Evolutionary conservation across 768 basidiomycete species (phyloP), one percentile per base, ranked within the genome.

Genomic region (Goffeauzyma gilvescens): DNA sequence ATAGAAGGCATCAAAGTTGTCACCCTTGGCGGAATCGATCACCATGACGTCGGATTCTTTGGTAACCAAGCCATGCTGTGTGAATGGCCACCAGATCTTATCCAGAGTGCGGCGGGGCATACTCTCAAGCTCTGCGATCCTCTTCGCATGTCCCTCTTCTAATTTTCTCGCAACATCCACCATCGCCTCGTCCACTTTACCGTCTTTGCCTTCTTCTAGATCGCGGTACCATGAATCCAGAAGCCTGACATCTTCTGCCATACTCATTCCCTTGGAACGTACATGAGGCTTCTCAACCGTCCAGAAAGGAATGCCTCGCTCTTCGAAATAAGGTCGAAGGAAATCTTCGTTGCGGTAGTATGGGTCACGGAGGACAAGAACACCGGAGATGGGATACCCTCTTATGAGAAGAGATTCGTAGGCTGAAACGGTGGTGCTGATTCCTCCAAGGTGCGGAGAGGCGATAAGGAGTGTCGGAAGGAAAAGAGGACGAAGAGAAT

Each of bases 31-130:
- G 50, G 84, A 89, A 59, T 95, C 86, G 52, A 95, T 83, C 44
- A 89, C 78, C 35, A 77, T 83, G 23, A 95, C 78, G 52, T 87
- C 78, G 31, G 73, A 60, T 41, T 76, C 74, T 37, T 68, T 67
- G 47, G 74, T 71, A 34, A 84, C 68, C 34, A 63, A 20, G 2
- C 58, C 62, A 50, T 96, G 90, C 58, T 96, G 90, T 1, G 86
- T 84, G 58, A 96, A 96, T 0, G 90, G 90, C 85, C 87, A 96
- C 90, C 90, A 96, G 33, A 93, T 69, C 2, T 70, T 70, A 41
- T 85, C 71, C 32, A 81, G 66, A 1, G 86, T 78, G 27, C 87
- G 72, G 8, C 67, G 66, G 3, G 84, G 75, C 76, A 90, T 84
- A 0, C 78, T 72, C 37, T 76, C 72, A 6, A 96, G 72, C 32